These are phyloP conservation scores for Exophiala mesophila DNA, from an alignment of 2,329 filamentous ascomycete genomes.

Conservation along the genomic window DNA sequence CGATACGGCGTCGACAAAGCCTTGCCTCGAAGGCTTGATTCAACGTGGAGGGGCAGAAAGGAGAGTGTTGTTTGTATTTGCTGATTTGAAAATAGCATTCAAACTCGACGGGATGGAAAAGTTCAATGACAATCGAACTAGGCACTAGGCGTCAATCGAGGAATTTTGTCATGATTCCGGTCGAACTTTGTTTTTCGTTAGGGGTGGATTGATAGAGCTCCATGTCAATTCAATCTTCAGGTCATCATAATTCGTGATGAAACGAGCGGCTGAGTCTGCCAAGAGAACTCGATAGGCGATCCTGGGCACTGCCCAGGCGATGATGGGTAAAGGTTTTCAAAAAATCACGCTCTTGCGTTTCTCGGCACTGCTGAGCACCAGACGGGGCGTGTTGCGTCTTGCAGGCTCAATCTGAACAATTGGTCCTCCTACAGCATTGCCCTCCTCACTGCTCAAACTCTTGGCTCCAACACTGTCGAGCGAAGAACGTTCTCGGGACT, in stretches of 20 bases:
- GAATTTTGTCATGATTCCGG: conserved; percentile 7
- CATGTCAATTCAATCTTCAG: conserved; percentile 19
- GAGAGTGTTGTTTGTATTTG: background rate
- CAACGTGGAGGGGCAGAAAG: background rate
- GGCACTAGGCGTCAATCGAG: conserved; percentile 13
- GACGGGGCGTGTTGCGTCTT: conserved; percentile 76
- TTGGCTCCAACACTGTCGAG: conserved; percentile 48
- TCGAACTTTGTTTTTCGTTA: conserved; percentile 12
- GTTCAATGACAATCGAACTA: conserved; percentile 8
- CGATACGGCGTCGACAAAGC: no score
- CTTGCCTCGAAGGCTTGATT: no score
- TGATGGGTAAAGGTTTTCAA: conserved; percentile 7
- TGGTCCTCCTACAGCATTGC: conserved; percentile 52
- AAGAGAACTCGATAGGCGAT: conserved; percentile 19
- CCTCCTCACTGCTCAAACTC: conserved; percentile 62
- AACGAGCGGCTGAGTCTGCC: conserved; percentile 24
- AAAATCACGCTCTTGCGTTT: conserved; percentile 68
- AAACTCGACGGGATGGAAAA: background rate
- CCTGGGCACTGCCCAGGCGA: conserved; percentile 17
- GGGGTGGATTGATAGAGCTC: conserved; percentile 6
- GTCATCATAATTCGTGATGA: conserved; percentile 25
- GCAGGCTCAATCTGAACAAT: conserved; percentile 50
- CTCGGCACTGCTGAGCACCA: conserved; percentile 82
- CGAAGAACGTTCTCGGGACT: conserved; percentile 55
- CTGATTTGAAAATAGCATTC: background rate